phyloP scores from a whole-genome alignment of 208 protist species.

The Trypanosoma platydactyli region DNA sequence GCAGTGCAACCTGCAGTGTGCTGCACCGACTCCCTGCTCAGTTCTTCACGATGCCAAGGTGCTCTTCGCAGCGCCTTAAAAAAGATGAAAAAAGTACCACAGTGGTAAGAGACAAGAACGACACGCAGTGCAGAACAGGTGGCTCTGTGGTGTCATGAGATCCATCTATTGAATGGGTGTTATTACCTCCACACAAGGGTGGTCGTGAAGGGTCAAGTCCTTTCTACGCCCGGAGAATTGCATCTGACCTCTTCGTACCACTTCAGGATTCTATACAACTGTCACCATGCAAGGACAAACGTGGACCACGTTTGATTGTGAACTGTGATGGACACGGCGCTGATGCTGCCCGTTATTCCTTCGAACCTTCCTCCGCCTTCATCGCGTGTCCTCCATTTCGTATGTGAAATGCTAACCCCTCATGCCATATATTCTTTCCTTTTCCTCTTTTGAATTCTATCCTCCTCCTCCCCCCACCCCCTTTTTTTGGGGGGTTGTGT shows the following conservation, averaged over 20 bases:
- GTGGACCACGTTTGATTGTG: neutral
- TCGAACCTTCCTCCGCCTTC: constrained; percentile 1
- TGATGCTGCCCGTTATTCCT: neutral
- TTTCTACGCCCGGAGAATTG: neutral
- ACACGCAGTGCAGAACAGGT: neutral
- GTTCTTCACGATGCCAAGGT: neutral
- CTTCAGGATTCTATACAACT: neutral
- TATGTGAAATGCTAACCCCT: neutral
- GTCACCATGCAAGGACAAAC: neutral
- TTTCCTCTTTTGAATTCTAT: neutral
- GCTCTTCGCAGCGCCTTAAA: neutral
- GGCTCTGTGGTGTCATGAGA: neutral
- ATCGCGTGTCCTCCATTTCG: constrained; percentile 6
- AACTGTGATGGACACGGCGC: neutral
- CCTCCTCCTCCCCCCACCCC: no score
- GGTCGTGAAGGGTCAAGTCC: neutral
- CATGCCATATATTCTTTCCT: no score
- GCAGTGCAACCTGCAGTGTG: no score
- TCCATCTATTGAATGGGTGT: neutral
- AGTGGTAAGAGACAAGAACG: neutral
- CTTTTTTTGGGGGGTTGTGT: no score
- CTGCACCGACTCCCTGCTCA: neutral
- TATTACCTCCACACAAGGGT: neutral
- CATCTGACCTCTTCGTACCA: neutral
- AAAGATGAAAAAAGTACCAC: neutral